Base-by-base conservation (phyloP, 2,329 filamentous ascomycete species). In the Periconia macrospinosa region DNA sequence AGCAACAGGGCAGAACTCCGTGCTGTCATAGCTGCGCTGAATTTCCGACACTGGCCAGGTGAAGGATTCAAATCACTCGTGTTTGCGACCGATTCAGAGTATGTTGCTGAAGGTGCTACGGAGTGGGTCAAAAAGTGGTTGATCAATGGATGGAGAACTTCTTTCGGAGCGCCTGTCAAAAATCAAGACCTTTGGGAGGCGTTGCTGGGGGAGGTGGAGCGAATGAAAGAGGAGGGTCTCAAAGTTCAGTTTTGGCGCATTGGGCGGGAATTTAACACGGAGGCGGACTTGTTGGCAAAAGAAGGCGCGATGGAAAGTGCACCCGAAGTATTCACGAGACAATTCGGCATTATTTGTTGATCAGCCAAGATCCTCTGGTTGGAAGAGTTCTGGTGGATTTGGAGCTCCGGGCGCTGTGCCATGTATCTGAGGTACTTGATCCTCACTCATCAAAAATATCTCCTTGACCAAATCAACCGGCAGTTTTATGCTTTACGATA, bases 1-100 rank as follows among this genome's bases (percentile, higher is more conserved):
- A 83, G 75, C 69, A 81, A 83, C 57, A 75, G 82, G 5, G 83
- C 83, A 2, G 80, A 84, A 63, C 75, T 86, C 7, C 82, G 81
- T 14, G 82, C 81, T 6, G 79, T 79, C 6, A 77, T 83, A 45
- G 79, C 74, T 6, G 83, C 78, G 3, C 71, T 84, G 20, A 70
- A 76, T 27, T 78, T 74, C 58, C 68, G 74, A 2, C 9, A 63
- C 56, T 83, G 80, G 81, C n/a, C 14, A 0, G 67, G 61, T 5
- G 78, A 82, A 56, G 74, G 63, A 61, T 77, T 50, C 69, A 71
- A 67, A 40, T 66, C 65, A 1, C 6, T 85, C 2, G 78, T 83
- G 37, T 75, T 86, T 53, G 82, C 81, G 2, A 83, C 81, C 0
- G 80, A 85, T 60, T 83, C 80, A 0, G 72, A 75, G 27, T 84